These are phyloP conservation scores for Haplosporangium sp. DNA, from an alignment of 371 early-diverging fungal genomes.

Conservation along the genomic window DNA sequence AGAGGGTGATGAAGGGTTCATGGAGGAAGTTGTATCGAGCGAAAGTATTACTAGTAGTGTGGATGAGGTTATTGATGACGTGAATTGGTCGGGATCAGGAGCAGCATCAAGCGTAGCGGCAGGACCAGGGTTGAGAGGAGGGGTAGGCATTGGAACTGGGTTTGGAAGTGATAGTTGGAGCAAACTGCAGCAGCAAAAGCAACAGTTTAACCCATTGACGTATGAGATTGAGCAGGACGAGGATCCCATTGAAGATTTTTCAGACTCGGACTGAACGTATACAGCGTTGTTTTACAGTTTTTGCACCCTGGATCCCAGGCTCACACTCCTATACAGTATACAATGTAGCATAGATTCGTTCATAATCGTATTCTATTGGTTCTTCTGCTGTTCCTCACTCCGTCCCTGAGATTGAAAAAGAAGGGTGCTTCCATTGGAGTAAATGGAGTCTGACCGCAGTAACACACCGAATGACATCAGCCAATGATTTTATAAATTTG, in stretches of 20 bases:
- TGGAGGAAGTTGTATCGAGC: slow-evolving; percentile 15
- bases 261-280: slow-evolving; percentile 12
- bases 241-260: slow-evolving; percentile 47
- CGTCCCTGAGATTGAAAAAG: too few species aligned
- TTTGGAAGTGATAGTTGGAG: neutral
- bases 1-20: slow-evolving; percentile 46
- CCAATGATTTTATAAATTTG: too few species aligned
- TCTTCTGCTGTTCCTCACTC: too few species aligned
- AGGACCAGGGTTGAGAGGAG: neutral
- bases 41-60: neutral
- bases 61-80: slow-evolving; percentile 8
- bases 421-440: slow-evolving; percentile 5
- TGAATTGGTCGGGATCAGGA: neutral
- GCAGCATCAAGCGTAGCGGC: neutral
- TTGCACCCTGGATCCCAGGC: neutral
- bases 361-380: too few species aligned
- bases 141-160: neutral
- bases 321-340: neutral
- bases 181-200: slow-evolving; percentile 6
- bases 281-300: neutral
- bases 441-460: slow-evolving; percentile 18
- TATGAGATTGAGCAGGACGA: slow-evolving; percentile 19
- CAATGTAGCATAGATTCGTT: too few species aligned
- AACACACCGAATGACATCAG: neutral
- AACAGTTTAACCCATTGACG: neutral